A percentile compares a stretch with the other conserved stretches of the same genome.
These are phyloP conservation scores for Beta lomatogona DNA, from an alignment of 179 eudicot species.

Conservation along the genomic window DNA sequence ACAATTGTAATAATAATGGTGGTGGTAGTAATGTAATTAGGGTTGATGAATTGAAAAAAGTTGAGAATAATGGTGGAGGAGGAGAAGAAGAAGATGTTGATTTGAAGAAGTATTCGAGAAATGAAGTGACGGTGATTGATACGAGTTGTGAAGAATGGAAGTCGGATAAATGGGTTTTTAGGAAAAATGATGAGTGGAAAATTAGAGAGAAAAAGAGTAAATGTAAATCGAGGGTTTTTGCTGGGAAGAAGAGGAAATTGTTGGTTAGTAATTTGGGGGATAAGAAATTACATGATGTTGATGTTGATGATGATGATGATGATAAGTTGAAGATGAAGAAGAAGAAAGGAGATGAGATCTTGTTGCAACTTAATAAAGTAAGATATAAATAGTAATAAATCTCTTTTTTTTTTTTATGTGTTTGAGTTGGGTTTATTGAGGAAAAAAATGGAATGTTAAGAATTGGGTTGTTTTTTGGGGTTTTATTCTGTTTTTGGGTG, in stretches of 20 bases:
- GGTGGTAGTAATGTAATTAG: background rate
- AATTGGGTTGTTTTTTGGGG: slow-evolving; percentile 20
- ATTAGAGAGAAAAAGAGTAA: slow-evolving; percentile 60
- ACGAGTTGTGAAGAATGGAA: slow-evolving; percentile 64
- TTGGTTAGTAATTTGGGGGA: slow-evolving; percentile 11
- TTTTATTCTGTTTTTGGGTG: slow-evolving; percentile 32
- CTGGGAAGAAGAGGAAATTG: slow-evolving; percentile 51
- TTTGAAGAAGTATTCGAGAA: slow-evolving; percentile 55
- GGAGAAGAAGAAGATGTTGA: slow-evolving; percentile 31
- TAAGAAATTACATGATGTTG: slow-evolving; percentile 6
- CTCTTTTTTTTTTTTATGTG: background rate
- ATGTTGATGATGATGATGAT: slow-evolving; percentile 10
- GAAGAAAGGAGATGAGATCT: slow-evolving; percentile 18
- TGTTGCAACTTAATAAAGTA: slow-evolving; percentile 33
- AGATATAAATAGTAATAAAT: background rate
- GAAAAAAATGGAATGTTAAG: slow-evolving; percentile 7
- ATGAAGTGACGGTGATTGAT: slow-evolving; percentile 68
- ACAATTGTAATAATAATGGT: too few relatives aligned
- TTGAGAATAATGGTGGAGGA: background rate
- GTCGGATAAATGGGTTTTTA: slow-evolving; percentile 59
- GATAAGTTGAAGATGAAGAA: slow-evolving; percentile 7
- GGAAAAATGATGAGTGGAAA: slow-evolving; percentile 76
- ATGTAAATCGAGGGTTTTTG: slow-evolving; percentile 18
- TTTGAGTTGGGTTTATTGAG: slow-evolving; percentile 14
- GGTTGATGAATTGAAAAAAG: background rate